Conservation (phyloP, 78 protist species). For the Creolimax fragrantissima region DNA sequence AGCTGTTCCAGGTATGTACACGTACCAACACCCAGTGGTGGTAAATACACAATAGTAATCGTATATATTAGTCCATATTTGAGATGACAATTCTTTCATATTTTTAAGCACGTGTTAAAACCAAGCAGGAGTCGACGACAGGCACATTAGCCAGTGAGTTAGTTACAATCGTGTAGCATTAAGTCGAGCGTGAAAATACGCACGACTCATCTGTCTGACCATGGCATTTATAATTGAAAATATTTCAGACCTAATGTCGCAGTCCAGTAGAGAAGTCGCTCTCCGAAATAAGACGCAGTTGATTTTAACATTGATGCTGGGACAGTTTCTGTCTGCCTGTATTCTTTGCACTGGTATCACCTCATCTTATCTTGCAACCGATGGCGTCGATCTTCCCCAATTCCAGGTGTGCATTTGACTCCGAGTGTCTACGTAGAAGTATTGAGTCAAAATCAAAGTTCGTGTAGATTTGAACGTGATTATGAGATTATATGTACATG, state of each 20-base stretch:
- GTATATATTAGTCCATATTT: too few relatives aligned
- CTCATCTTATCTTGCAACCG: constrained; percentile 23
- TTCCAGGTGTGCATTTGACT: constrained; percentile 16
- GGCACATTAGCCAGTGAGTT: background rate
- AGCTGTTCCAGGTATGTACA: too few relatives aligned
- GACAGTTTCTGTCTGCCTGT: constrained; percentile 53
- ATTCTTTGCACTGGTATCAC: constrained; percentile 53
- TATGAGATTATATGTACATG: background rate
- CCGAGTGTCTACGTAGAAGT: background rate
- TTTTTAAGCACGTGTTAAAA: too few relatives aligned
- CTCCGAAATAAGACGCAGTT: background rate
- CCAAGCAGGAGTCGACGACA: too few relatives aligned
- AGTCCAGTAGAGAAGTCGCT: background rate
- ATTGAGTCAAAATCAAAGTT: too few relatives aligned
- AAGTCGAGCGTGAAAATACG: background rate
- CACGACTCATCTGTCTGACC: background rate
- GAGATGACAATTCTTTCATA: too few relatives aligned
- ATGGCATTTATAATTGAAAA: background rate
- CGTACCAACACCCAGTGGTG: too few relatives aligned
- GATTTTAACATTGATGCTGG: constrained; percentile 27
- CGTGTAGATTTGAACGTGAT: background rate
- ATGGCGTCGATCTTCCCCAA: constrained; percentile 48
- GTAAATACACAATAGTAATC: too few relatives aligned
- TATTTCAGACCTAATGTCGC: background rate
- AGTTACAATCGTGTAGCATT: background rate